phyloP scores from a whole-genome alignment of 306 rosid species.

The Gastrolobium bilobum region DNA sequence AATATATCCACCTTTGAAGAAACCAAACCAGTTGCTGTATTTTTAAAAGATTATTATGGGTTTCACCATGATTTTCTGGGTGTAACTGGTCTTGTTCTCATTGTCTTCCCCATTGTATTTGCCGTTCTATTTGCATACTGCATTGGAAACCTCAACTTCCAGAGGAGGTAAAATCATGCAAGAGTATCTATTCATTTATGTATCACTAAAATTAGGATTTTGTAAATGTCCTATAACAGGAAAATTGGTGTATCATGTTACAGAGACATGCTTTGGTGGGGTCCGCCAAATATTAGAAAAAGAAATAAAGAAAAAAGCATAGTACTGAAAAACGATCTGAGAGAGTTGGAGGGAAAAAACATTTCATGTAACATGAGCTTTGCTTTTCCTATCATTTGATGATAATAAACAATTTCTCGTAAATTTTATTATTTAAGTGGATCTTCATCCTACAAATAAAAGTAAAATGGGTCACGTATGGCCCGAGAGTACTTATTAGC shows the following conservation, averaged over 20 bases:
- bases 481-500: too few relatives aligned
- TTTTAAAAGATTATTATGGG: conserved; percentile 68
- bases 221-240: too few relatives aligned
- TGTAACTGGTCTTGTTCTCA: conserved; percentile 54
- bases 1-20: conserved; percentile 58
- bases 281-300: too few relatives aligned
- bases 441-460: background rate
- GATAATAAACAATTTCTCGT: background rate
- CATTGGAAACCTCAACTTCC: conserved; percentile 66
- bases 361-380: too few relatives aligned
- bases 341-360: too few relatives aligned
- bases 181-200: background rate
- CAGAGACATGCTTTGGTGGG: too few relatives aligned
- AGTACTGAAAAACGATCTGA: too few relatives aligned
- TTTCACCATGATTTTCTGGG: conserved; percentile 56
- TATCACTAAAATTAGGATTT: background rate
- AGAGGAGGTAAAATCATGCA: conserved; percentile 52
- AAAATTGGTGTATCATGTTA: too few relatives aligned
- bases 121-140: conserved; percentile 62
- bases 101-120: conserved; percentile 55
- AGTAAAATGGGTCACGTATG: background rate
- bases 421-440: background rate
- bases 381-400: background rate
- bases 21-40: conserved; percentile 53
- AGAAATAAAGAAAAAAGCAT: too few relatives aligned